Evolutionary conservation across 2,329 filamentous ascomycete genomes (phyloP).

Genomic region (Boeremia exigua): DNA sequence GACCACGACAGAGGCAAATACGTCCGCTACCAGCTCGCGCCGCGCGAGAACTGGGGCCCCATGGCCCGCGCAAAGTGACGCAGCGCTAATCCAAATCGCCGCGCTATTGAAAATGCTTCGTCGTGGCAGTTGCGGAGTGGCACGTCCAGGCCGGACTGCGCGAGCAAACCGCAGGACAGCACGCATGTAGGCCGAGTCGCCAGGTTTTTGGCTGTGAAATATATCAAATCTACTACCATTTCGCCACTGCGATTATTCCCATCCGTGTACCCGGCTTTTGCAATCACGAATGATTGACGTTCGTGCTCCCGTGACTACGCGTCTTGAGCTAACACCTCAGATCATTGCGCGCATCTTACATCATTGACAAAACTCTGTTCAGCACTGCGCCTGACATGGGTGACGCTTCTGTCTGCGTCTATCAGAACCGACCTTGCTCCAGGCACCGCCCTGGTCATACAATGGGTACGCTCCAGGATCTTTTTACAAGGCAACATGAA

Average conservation of each 20-base stretch:
- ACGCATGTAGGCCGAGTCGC: background rate
- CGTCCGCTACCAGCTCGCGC: constrained; percentile 88
- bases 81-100: constrained; percentile 1
- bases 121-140: constrained; percentile 6
- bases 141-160: background rate
- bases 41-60: constrained; percentile 91
- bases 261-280: background rate
- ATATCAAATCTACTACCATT: background rate
- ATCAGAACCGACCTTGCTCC: background rate
- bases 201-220: background rate
- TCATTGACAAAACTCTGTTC: constrained; percentile 7
- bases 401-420: background rate
- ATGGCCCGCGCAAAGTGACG: constrained; percentile 62
- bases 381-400: background rate
- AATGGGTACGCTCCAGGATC: constrained; percentile 1
- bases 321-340: constrained; percentile 3
- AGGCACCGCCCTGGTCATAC: background rate
- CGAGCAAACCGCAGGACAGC: background rate
- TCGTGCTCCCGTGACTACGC: constrained; percentile 3
- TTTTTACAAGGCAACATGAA: background rate
- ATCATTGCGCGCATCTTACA: constrained; percentile 11
- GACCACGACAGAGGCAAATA: constrained; percentile 70
- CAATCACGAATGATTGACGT: background rate
- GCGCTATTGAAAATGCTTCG: constrained; percentile 5
- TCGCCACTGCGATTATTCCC: background rate